A percentile compares a stretch with the other conserved stretches of the same genome.
phyloP scores from a whole-genome alignment of 2,329 filamentous ascomycete species.

The Thermothelomyces thermophilus region DNA sequence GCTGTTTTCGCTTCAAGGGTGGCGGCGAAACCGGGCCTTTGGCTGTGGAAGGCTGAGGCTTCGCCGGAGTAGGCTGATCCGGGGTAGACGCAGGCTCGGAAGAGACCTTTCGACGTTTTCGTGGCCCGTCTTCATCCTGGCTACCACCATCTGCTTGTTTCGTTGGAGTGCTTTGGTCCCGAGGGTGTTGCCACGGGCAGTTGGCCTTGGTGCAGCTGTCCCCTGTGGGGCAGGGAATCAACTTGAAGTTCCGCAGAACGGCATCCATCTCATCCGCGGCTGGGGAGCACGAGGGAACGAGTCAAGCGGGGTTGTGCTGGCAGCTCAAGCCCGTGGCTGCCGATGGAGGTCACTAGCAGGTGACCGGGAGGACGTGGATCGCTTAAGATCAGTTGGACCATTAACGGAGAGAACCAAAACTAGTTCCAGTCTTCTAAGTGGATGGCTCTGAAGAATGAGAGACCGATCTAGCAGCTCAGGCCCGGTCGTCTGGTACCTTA shows the following conservation, averaged over 20 bases:
- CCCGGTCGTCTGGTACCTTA: too few species aligned
- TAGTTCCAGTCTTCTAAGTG: background rate
- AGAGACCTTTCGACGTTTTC: constrained; percentile 24
- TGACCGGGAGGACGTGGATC: background rate
- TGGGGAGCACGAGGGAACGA: background rate
- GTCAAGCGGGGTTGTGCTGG: background rate
- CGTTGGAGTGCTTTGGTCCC: constrained; percentile 17
- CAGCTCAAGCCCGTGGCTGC: background rate
- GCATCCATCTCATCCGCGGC: constrained; percentile 22
- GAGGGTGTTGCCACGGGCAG: constrained; percentile 23
- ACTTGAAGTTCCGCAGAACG: constrained; percentile 25
- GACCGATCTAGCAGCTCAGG: background rate
- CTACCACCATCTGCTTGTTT: background rate
- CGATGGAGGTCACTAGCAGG: background rate
- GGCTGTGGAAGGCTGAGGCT: constrained; percentile 10
- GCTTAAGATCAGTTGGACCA: background rate
- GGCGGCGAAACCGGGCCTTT: constrained; percentile 23
- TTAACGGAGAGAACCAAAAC: background rate
- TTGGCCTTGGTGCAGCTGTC: constrained; percentile 19
- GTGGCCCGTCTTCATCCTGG: constrained; percentile 20
- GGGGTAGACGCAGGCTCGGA: constrained; percentile 12
- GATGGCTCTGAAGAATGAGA: background rate
- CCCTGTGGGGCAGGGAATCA: constrained; percentile 25
- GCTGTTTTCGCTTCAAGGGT: constrained; percentile 22
- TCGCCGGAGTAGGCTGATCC: background rate